phyloP scores from a whole-genome alignment of 2,329 filamentous ascomycete species.

The Fusarium haematococcum region DNA sequence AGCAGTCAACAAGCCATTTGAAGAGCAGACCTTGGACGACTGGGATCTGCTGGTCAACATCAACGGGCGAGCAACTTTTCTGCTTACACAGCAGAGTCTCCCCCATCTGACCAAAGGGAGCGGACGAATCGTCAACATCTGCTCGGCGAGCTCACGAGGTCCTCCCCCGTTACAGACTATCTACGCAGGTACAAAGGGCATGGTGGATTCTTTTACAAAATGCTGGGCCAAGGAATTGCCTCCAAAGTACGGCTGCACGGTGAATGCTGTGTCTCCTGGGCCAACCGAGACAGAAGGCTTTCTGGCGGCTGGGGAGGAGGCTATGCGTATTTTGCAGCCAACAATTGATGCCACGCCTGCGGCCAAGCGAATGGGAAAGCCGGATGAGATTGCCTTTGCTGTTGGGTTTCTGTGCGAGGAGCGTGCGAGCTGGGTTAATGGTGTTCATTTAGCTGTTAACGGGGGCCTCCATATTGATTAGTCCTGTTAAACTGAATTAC shows the following conservation, averaged over 20 bases:
- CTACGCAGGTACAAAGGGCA: constrained; percentile 62
- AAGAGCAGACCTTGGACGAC: constrained; percentile 52
- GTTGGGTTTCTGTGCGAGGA: constrained; percentile 60
- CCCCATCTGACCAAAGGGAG: constrained; percentile 50
- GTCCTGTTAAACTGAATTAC: neutral
- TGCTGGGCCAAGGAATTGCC: constrained; percentile 59
- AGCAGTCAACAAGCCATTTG: constrained; percentile 52
- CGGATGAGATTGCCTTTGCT: constrained; percentile 60
- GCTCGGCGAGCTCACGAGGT: constrained; percentile 49
- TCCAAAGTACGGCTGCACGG: constrained; percentile 58
- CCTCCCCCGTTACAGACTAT: constrained; percentile 54
- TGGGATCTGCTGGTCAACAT: constrained; percentile 57
- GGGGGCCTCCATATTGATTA: constrained; percentile 36
- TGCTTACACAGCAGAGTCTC: constrained; percentile 54
- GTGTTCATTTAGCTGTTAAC: constrained; percentile 47
- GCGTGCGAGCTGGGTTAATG: constrained; percentile 61
- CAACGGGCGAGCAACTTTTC: constrained; percentile 56
- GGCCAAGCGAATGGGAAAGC: constrained; percentile 54
- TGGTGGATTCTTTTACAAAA: constrained; percentile 60
- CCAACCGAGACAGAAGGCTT: constrained; percentile 57
- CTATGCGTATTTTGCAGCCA: constrained; percentile 55
- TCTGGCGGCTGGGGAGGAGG: constrained; percentile 30
- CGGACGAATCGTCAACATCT: constrained; percentile 58
- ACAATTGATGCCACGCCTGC: constrained; percentile 58
- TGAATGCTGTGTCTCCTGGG: constrained; percentile 58